Percentiles rank a stretch among this genome's conserved stretches.
These are phyloP conservation scores for Bassia scoparia DNA, from an alignment of 148 eudicot genomes.

Conservation along the genomic window DNA sequence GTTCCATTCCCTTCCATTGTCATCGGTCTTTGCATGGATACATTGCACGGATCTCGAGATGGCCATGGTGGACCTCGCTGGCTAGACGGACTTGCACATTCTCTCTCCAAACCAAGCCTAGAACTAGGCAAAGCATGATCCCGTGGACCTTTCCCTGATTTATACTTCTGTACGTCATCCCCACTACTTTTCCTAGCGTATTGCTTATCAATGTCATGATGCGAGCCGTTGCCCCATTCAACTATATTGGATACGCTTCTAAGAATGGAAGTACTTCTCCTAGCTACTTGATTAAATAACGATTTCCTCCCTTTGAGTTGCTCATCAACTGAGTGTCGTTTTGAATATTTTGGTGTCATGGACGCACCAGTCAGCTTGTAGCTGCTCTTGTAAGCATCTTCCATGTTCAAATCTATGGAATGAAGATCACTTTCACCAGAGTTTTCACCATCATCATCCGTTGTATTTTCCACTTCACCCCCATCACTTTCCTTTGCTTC, in stretches of 20 bases:
- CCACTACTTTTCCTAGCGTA: slow-evolving; percentile 45
- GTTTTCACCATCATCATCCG: slow-evolving; percentile 46
- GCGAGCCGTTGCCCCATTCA: slow-evolving; percentile 47
- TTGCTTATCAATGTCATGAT: slow-evolving; percentile 38
- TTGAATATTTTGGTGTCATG: slow-evolving; percentile 25
- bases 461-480: slow-evolving; percentile 53
- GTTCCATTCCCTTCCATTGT: slow-evolving; percentile 23
- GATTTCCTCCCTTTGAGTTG: slow-evolving; percentile 47
- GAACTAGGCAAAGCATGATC: slow-evolving; percentile 54
- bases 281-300: slow-evolving; percentile 38
- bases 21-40: slow-evolving; percentile 20
- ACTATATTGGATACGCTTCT: slow-evolving; percentile 59
- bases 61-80: slow-evolving; percentile 39
- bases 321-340: slow-evolving; percentile 31
- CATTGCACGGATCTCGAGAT: slow-evolving; percentile 32
- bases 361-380: neutral
- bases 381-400: no score
- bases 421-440: slow-evolving; percentile 39
- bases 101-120: slow-evolving; percentile 35
- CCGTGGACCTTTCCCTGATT: slow-evolving; percentile 38
- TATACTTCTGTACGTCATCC: slow-evolving; percentile 43
- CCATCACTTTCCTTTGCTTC: slow-evolving; percentile 40
- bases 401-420: no score
- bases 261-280: slow-evolving; percentile 50
- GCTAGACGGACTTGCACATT: slow-evolving; percentile 36